A percentile compares a stretch with the other conserved stretches of the same genome.
These are phyloP conservation scores for Sextonia rubra DNA, from an alignment of 164 flowering plant species.

Conservation along the genomic window DNA sequence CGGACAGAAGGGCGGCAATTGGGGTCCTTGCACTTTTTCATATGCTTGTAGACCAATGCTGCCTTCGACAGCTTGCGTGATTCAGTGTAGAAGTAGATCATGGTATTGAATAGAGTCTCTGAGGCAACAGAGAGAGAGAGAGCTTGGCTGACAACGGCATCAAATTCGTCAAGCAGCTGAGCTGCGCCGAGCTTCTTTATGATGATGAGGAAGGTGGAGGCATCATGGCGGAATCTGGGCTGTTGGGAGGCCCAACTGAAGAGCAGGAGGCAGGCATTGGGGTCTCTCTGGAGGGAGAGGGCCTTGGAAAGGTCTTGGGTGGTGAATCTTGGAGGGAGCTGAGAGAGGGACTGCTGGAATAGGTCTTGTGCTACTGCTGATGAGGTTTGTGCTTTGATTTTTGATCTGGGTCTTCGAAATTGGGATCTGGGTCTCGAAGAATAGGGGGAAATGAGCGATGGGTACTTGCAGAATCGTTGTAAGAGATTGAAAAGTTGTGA, in stretches of 20 bases:
- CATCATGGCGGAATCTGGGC: constrained; percentile 69
- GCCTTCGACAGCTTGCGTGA: constrained; percentile 63
- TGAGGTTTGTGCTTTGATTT: background rate
- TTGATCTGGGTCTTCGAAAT: background rate
- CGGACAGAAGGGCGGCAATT: constrained; percentile 58
- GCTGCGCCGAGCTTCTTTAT: constrained; percentile 80
- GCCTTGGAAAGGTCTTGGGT: constrained; percentile 57
- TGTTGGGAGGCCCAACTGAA: constrained; percentile 85
- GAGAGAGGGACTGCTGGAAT: constrained; percentile 35
- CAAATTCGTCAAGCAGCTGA: constrained; percentile 68
- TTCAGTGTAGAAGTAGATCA: constrained; percentile 67
- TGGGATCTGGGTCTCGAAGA: background rate
- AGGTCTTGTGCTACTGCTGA: constrained; percentile 30
- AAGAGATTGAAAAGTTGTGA: too few species aligned
- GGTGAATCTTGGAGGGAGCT: constrained; percentile 67
- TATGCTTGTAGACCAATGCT: constrained; percentile 65
- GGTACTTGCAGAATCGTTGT: too few species aligned
- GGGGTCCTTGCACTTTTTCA: constrained; percentile 47
- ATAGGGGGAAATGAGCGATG: too few species aligned
- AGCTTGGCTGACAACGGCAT: constrained; percentile 61
- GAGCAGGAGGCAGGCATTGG: constrained; percentile 62
- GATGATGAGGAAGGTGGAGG: constrained; percentile 45
- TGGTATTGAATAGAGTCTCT: constrained; percentile 64
- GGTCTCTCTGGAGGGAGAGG: constrained; percentile 46
- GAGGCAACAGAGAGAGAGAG: constrained; percentile 58